Evolutionary conservation across 2,329 filamentous ascomycete species (phyloP), one percentile per base, ranked within the genome.

Genomic region (Drechmeria coniospora): DNA sequence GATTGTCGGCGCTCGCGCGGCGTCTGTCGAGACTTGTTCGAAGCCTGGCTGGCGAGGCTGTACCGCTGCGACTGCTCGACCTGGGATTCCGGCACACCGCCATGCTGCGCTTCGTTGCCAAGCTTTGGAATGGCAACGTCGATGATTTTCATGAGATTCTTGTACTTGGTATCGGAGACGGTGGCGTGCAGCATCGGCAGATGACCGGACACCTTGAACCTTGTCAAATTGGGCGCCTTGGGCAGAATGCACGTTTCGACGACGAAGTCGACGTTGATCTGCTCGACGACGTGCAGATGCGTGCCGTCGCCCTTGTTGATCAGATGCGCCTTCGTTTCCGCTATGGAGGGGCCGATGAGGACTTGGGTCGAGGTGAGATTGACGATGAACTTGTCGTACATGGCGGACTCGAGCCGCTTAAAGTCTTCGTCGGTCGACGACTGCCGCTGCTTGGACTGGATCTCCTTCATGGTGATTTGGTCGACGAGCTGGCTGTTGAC

Each of bases 181-280:
- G 80, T 81, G 8, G 81, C 90, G 49, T 95, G 87, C 1, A 99
- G 63, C 28, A 95, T 75, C 1, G 92, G 90, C 29, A 99, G 63
- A 42, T 92, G 83, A 2, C 90, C 90, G 1, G 84, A 92, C 19
- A 99, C 73, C 34, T 82, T 79, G 40, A 94, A 76, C 44, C 90
- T 90, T 10, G 90, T 92, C 26, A 99, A 60, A 36, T 94, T 92
- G 0, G 87, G 79, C 1, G 83, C 83, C 47, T 94, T 94, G 1
- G 90, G 90, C n/a, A 98, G 61, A 40, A 99, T 99, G 6, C 86
- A 98, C 13, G 80, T 78, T 49, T 94, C 86, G n/a, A 99, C 73
- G 8, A 84, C 74, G 49, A 99, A 95, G 49, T 95, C 82, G 41
- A 99, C 80, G 40, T 93, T 98, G 59, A 98, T 98, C 38, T 82